Evolutionary conservation across 257 asterid genomes (phyloP).

Genomic region (Rauvolfia tetraphylla): DNA sequence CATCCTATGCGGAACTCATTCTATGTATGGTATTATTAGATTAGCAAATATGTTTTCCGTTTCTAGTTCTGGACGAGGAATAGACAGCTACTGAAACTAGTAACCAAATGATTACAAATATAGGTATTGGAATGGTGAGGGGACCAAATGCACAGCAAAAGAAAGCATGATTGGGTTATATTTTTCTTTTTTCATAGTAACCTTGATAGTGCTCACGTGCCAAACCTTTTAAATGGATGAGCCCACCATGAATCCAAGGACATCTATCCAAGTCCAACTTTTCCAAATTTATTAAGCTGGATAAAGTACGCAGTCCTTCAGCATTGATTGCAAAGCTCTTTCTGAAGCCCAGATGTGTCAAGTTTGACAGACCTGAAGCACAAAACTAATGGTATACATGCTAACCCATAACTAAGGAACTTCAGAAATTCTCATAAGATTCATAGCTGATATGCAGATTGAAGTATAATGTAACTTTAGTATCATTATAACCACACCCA

Average conservation of each 20-base stretch:
- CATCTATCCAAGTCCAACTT: constrained; percentile 87
- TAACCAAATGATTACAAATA: background rate
- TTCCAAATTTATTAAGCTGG: constrained; percentile 60
- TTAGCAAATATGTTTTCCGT: constrained; percentile 8
- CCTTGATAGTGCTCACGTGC: background rate
- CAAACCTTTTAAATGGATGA: constrained; percentile 69
- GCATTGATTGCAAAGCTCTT: constrained; percentile 66
- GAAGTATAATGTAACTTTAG: background rate
- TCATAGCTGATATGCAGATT: background rate
- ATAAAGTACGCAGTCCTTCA: constrained; percentile 59
- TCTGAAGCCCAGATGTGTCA: constrained; percentile 59
- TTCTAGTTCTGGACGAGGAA: background rate
- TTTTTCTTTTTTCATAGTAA: background rate
- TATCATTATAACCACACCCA: background rate
- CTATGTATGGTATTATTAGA: background rate
- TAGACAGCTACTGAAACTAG: background rate
- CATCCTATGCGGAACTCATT: background rate
- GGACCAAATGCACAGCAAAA: background rate
- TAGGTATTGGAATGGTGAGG: background rate
- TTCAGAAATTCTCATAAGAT: background rate
- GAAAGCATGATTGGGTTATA: background rate
- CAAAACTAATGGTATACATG: background rate
- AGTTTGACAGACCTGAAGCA: constrained; percentile 52
- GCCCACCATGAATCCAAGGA: constrained; percentile 78
- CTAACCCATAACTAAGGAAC: constrained; percentile 2